Percentiles rank a stretch among this genome's conserved stretches.
phyloP scores from a whole-genome alignment of 202 grass and related monocot species.

The Carex sylvatica region DNA sequence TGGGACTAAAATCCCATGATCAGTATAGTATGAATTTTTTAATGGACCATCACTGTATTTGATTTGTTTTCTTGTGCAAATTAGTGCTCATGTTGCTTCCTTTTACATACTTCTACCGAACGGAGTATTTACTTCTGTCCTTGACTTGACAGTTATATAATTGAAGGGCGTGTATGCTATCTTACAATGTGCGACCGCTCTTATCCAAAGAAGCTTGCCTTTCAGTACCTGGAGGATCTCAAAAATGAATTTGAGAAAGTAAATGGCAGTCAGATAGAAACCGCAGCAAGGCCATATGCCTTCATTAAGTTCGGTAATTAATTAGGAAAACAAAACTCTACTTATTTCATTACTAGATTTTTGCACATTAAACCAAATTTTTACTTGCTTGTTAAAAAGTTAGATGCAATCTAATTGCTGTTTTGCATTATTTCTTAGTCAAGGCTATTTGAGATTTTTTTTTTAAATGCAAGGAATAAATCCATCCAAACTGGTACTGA shows the following conservation, averaged over 20 bases:
- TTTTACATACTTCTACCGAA: constrained; percentile 21
- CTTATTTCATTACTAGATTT: not conserved
- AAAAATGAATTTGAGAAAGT: constrained; percentile 91
- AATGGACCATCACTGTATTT: not conserved
- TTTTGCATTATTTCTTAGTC: not conserved
- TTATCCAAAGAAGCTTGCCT: constrained; percentile 91
- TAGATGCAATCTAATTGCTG: not conserved
- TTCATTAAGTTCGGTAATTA: constrained; percentile 95
- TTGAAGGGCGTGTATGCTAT: constrained; percentile 88
- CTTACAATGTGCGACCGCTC: constrained; percentile 91
- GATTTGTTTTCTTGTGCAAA: not conserved
- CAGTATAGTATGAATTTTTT: not conserved
- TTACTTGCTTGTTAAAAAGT: not conserved
- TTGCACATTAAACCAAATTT: constrained; percentile 5
- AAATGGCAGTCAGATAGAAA: constrained; percentile 89
- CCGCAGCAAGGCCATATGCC: constrained; percentile 91
- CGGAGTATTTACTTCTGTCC: not conserved
- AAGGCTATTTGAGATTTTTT: not conserved
- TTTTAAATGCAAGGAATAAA: not conserved
- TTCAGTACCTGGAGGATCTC: constrained; percentile 84
- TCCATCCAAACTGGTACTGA: not conserved
- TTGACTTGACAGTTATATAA: constrained; percentile 59
- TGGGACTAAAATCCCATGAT: not conserved
- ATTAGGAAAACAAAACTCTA: constrained; percentile 7
- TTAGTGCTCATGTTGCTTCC: not conserved